Base-by-base conservation (phyloP, 2,329 filamentous ascomycete species). In the Colletotrichum spinosum region DNA sequence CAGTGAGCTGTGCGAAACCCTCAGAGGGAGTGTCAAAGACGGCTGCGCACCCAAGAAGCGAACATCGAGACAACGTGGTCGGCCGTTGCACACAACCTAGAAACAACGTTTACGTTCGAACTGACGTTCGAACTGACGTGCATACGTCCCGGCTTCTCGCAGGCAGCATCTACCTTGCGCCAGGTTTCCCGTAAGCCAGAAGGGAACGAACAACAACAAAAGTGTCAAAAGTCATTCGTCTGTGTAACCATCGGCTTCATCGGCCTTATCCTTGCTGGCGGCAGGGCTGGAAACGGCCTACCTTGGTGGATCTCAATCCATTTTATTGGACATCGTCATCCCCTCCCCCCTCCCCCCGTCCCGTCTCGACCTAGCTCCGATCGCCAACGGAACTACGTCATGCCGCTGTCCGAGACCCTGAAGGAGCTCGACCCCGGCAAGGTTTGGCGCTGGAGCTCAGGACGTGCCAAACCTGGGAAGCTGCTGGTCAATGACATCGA, bases 381-480 rank as follows among this genome's bases (percentile, higher is more conserved):
- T 25, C 25, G 25, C 25, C 25, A 25, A 25, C 25, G 25, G 25
- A 25, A 25, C 4, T 67, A 4, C 53, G 53, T 65, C 54, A 67
- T 67, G 64, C 64, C 64, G 49, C 3, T 46, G 1, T 13, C 64
- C 60, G 64, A 59, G 8, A 25, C 53, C 46, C 35, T 66, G 48
- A 62, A 57, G 25, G 25, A 25, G 63, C 58, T 56, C 9, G 44
- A 46, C 44, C 64, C 59, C 54, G 50, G 60, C 64, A 65, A 55
- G 58, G 63, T 56, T 35, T 67, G 64, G 64, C 64, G 55, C 54
- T 64, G 64, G 64, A 65, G 64, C 64, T 59, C 54, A 37, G 64
- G 55, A 60, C 58, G 63, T 66, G 54, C 64, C 54, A 60, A 59
- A 34, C 15, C 35, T 60, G 60, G 60, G 13, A 50, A 48, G 39